Conservation (phyloP, 2,329 filamentous ascomycete species). For the Meredithiella fracta region DNA sequence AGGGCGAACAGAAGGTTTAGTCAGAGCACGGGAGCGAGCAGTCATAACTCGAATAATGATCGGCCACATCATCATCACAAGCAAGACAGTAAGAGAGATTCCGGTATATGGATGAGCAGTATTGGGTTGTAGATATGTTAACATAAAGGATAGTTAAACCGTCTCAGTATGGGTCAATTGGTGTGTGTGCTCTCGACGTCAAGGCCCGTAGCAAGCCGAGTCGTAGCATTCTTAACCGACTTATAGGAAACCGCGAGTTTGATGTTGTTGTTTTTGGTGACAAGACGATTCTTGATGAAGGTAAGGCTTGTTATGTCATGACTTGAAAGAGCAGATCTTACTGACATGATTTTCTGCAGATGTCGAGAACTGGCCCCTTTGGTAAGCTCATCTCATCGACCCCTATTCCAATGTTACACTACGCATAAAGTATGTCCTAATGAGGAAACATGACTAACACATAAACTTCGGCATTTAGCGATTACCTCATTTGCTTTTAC, state of each 20-base stretch:
- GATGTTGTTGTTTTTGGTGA: conserved; percentile 97
- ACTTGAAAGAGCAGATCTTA: too few relatives aligned
- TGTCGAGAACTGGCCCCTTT: conserved; percentile 90
- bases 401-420: not conserved
- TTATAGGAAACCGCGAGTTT: conserved; percentile 83
- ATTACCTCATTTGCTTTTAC: conserved; percentile 96
- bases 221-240: conserved; percentile 81
- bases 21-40: conserved; percentile 66
- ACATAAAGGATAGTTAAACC: conserved; percentile 30
- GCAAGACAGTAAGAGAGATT: conserved; percentile 32
- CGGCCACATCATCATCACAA: conserved; percentile 35
- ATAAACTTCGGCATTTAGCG: conserved; percentile 28
- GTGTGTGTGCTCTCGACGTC: conserved; percentile 85
- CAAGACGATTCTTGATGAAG: conserved; percentile 94
- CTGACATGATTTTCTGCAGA: too few relatives aligned
- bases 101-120: not conserved
- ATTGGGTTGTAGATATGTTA: conserved; percentile 6
- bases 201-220: conserved; percentile 96
- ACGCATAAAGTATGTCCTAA: not conserved
- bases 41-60: conserved; percentile 63
- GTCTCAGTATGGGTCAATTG: conserved; percentile 53
- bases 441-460: not conserved
- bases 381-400: conserved; percentile 29
- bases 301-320: conserved; percentile 23
- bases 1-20: conserved; percentile 60